Evolutionary conservation across 495 filamentous ascomycete species (phyloP).

Genomic region (Talaromyces thailandensis): DNA sequence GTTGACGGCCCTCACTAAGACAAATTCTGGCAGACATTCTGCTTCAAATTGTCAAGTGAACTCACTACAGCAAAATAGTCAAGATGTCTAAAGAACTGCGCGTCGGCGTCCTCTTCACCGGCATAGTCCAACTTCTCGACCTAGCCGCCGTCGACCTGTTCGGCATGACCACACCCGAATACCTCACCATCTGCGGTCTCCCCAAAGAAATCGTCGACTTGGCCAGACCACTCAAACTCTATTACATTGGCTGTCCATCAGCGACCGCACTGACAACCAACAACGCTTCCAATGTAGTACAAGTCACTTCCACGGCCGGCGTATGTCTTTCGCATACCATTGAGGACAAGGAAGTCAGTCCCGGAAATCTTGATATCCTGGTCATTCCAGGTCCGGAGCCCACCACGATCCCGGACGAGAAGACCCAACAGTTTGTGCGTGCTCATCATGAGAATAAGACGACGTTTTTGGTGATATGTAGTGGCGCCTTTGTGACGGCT

Average conservation of each 20-base stretch:
- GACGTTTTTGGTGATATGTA: conserved; percentile 47
- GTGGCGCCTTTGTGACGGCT: conserved; percentile 39
- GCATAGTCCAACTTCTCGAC: conserved; percentile 38
- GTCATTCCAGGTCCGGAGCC: conserved; percentile 46
- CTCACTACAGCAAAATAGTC: not conserved
- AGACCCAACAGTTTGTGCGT: conserved; percentile 35
- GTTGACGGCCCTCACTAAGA: too few species aligned
- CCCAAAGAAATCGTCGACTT: conserved; percentile 26
- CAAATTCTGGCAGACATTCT: too few species aligned
- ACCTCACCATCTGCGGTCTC: conserved; percentile 21
- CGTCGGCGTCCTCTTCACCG: conserved; percentile 38
- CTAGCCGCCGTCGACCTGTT: conserved; percentile 39
- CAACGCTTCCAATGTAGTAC: conserved; percentile 15
- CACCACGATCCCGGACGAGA: conserved; percentile 15
- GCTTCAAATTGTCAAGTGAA: too few species aligned
- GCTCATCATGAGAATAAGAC: conserved; percentile 25
- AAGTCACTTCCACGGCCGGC: conserved; percentile 23
- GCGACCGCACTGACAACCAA: conserved; percentile 1
- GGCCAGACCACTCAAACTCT: conserved; percentile 31
- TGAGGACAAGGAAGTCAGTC: conserved; percentile 28
- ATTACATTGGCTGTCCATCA: conserved; percentile 26
- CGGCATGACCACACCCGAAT: conserved; percentile 33
- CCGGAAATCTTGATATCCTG: conserved; percentile 43
- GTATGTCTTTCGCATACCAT: conserved; percentile 32
- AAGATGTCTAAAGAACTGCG: conserved; percentile 11